Base-by-base conservation (phyloP, 2,329 filamentous ascomycete genomes). In the Penicillium sp. region DNA sequence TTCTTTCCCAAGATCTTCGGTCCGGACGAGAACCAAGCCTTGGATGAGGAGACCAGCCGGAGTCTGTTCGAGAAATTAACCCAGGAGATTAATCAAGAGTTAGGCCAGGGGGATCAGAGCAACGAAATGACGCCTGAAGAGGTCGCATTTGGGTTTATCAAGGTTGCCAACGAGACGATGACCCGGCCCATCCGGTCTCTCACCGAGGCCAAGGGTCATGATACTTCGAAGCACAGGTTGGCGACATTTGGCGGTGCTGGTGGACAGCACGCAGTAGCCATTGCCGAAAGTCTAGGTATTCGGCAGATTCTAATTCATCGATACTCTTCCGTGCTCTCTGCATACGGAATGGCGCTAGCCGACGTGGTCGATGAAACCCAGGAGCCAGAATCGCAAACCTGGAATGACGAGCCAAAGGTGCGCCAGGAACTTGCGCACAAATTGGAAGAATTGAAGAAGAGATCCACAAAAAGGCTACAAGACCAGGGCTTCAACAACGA, bases 1-100 rank as follows among this genome's bases (percentile, higher is more conserved):
- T 96, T 95, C 80, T 97, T 97, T 70, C 93, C 93, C 0, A 92
- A 91, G 70, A 96, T 96, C 56, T 96, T 96, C 69, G 92, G 92
- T 41, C 87, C 89, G 72, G 88, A 91, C 46, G 92, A 96, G 70
- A 82, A 95, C 58, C 85, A 95, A 72, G 88, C 86, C 0, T 75
- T 96, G 2, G 92, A 96, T 71, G 79, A 84, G 1, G 82, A 87
- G 49, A 89, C 89, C 0, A 94, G 90, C 69, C 83, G 85, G 72
- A 85, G 82, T 64, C 82, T 89, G 1, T 89, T 96, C 56, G 82
- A 88, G 61, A 84, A 90, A 65, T 78, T 96, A n/a, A 84, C 91
- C 0, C 84, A 88, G 36, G 83, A 90, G 64, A 89, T 96, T 66
- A 93, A 95, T 66, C 79, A 80, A 37, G 91, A 51, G 66, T 68